A percentile compares a stretch with the other conserved stretches of the same genome.
Evolutionary conservation across 139 green algal genomes (phyloP).

Genomic region (Haematococcus lacustris): DNA sequence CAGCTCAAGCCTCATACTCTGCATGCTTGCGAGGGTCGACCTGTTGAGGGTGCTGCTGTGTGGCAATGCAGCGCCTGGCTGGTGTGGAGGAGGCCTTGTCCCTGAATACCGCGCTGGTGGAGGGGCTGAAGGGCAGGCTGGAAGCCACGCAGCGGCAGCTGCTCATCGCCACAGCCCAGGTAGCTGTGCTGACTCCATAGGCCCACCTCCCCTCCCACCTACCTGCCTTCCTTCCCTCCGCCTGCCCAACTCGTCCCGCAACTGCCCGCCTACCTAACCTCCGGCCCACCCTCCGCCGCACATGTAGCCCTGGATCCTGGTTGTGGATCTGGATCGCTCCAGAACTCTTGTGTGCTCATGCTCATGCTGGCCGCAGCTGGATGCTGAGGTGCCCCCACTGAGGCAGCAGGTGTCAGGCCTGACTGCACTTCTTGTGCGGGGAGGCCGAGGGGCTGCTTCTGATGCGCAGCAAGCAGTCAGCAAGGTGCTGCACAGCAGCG

Average conservation of each 20-base stretch:
- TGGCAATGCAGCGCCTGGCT: conserved; percentile 3
- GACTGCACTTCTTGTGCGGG: too few relatives aligned
- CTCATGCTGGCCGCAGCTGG: too few relatives aligned
- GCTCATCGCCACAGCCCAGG: neutral
- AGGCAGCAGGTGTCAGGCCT: conserved; percentile 3
- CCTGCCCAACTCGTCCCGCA: neutral
- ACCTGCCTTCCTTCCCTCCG: neutral
- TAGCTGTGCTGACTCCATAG: neutral
- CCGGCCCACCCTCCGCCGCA: neutral
- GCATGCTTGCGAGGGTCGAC: too few relatives aligned
- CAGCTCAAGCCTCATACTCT: too few relatives aligned
- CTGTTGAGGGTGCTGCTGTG: too few relatives aligned
- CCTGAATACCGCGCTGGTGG: neutral
- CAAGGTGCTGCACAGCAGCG: conserved; percentile 7
- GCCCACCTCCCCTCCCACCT: neutral
- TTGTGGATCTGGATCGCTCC: too few relatives aligned
- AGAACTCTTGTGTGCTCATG: too few relatives aligned
- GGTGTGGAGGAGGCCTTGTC: conserved; percentile 7
- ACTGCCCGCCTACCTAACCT: neutral
- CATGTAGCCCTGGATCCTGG: too few relatives aligned
- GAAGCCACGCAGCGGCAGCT: neutral
- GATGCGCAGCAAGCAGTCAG: conserved; percentile 1
- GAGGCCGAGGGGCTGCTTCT: neutral
- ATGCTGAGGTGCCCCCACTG: conserved; percentile 2
- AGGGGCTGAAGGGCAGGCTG: neutral